These are phyloP conservation scores for Medicago arabica DNA, from an alignment of 306 rosid genomes.

Conservation along the genomic window DNA sequence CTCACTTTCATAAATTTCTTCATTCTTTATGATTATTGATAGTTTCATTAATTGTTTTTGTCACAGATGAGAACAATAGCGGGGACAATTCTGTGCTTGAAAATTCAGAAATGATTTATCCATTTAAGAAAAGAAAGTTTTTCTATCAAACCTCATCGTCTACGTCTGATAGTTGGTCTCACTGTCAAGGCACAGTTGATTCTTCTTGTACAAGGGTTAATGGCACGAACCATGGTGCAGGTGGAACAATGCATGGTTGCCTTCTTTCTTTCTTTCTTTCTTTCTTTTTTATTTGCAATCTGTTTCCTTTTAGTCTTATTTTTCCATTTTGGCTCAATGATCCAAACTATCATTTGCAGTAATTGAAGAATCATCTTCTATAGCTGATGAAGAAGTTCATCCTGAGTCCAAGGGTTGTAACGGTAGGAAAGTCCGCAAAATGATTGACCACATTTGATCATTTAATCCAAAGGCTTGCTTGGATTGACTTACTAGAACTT, in stretches of 20 bases:
- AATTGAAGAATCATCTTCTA: conserved; percentile 59
- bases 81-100: conserved; percentile 52
- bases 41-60: conserved; percentile 33
- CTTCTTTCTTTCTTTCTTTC: conserved; percentile 37
- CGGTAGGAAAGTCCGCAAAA: conserved; percentile 49
- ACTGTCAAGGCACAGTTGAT: conserved; percentile 52
- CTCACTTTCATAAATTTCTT: too few relatives aligned
- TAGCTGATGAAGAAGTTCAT: conserved; percentile 50
- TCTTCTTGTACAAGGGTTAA: conserved; percentile 52
- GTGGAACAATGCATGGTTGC: conserved; percentile 42
- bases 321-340: conserved; percentile 39
- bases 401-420: conserved; percentile 60
- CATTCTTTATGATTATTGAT: conserved; percentile 26
- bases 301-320: conserved; percentile 35
- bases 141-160: conserved; percentile 54
- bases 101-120: conserved; percentile 67
- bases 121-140: conserved; percentile 82
- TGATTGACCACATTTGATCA: neutral
- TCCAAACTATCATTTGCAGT: conserved; percentile 54
- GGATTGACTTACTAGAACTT: neutral
- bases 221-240: conserved; percentile 50
- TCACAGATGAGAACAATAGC: conserved; percentile 53
- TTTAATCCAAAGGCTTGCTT: neutral
- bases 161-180: conserved; percentile 58
- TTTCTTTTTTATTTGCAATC: conserved; percentile 7